phyloP scores from a whole-genome alignment of 2,329 filamentous ascomycete species.

The Hymenoscyphus repandus region DNA sequence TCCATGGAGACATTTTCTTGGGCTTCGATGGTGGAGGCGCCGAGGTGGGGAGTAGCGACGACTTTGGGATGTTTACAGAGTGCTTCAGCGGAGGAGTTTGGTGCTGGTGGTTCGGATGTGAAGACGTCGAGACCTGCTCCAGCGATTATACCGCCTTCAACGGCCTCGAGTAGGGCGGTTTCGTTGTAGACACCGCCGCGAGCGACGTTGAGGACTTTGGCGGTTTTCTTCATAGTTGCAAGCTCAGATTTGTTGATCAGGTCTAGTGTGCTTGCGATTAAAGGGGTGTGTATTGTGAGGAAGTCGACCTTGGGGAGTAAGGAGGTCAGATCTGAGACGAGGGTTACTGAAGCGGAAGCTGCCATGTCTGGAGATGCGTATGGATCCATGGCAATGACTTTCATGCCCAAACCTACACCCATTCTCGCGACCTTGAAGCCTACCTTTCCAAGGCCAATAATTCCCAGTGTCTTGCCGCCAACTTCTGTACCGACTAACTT shows the following conservation, averaged over 20 bases:
- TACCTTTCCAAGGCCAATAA: constrained; percentile 79
- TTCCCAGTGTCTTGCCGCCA: constrained; percentile 68
- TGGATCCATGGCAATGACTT: constrained; percentile 68
- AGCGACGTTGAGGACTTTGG: constrained; percentile 73
- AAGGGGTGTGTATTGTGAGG: constrained; percentile 74
- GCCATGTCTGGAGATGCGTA: constrained; percentile 73
- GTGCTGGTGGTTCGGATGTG: constrained; percentile 64
- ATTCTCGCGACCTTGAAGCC: constrained; percentile 76
- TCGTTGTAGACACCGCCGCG: constrained; percentile 79
- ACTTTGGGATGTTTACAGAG: constrained; percentile 67
- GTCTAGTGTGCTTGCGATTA: constrained; percentile 71
- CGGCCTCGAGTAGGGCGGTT: constrained; percentile 61
- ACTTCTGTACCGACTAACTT: constrained; percentile 73
- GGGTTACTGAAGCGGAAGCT: constrained; percentile 57
- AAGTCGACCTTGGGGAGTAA: constrained; percentile 68
- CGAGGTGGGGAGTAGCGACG: constrained; percentile 73
- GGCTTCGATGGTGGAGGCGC: constrained; percentile 74
- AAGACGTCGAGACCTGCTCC: constrained; percentile 79
- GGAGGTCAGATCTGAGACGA: constrained; percentile 52
- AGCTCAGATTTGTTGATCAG: constrained; percentile 66
- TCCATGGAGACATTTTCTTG: constrained; percentile 82
- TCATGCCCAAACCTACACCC: constrained; percentile 73
- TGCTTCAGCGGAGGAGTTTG: constrained; percentile 52
- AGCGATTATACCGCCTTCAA: constrained; percentile 66
- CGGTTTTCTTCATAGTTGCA: constrained; percentile 65